Conservation (phyloP, 1,139 yeast genomes). For the Diutina mesorugosa region DNA sequence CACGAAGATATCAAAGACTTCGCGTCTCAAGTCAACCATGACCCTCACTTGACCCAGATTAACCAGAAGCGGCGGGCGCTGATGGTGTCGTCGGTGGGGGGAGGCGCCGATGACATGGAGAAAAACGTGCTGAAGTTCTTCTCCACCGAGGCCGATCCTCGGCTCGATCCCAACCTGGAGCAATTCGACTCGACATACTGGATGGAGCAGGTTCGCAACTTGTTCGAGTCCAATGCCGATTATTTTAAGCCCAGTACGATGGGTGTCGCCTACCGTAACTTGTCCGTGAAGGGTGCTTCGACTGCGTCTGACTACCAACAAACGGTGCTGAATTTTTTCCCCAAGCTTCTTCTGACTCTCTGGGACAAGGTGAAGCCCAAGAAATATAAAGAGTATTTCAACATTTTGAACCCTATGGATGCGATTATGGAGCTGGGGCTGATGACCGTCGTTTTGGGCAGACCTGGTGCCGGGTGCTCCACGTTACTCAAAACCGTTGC, state of each 20-base stretch:
- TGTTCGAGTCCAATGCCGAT: constrained; percentile 46
- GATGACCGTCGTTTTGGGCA: constrained; percentile 62
- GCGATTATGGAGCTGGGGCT: constrained; percentile 61
- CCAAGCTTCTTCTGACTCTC: not conserved
- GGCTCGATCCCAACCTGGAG: constrained; percentile 26
- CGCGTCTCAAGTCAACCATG: not conserved
- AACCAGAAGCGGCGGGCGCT: not conserved
- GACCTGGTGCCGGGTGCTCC: constrained; percentile 83
- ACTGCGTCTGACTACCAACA: constrained; percentile 72
- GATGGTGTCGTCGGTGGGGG: not conserved
- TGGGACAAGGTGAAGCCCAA: not conserved
- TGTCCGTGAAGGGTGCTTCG: constrained; percentile 65
- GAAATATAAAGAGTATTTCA: constrained; percentile 16
- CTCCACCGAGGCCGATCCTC: constrained; percentile 4
- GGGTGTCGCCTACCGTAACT: constrained; percentile 56
- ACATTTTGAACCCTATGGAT: constrained; percentile 57
- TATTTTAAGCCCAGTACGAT: constrained; percentile 54
- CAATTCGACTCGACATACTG: constrained; percentile 53
- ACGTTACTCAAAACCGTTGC: constrained; percentile 64
- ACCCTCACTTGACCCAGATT: not conserved
- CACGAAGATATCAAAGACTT: not conserved
- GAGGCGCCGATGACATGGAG: not conserved
- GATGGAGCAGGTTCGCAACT: constrained; percentile 55
- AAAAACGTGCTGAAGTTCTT: not conserved
- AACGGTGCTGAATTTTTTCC: constrained; percentile 41